Conservation (phyloP, 1,284 basidiomycete genomes). For the Boletus semigastroideus region DNA sequence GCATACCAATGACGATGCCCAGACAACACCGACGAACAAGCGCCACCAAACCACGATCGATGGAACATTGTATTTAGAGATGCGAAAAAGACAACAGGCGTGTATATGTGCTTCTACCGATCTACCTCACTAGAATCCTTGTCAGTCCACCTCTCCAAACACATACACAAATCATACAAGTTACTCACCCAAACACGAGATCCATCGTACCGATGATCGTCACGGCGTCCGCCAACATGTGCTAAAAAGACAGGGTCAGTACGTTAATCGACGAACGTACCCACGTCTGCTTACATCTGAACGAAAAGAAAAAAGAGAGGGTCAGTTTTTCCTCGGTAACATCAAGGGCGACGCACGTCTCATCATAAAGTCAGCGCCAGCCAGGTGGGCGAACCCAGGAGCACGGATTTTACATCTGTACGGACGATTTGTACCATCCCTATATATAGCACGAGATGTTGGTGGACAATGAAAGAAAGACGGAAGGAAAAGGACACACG, state of each 20-base stretch:
- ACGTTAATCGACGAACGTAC: constrained; percentile 19
- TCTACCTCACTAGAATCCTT: constrained; percentile 35
- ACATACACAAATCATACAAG: background rate
- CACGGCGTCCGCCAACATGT: constrained; percentile 90
- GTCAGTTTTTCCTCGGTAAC: background rate
- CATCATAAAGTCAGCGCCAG: constrained; percentile 94
- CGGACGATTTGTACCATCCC: constrained; percentile 88
- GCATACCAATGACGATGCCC: too few relatives aligned
- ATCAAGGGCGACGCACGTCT: constrained; percentile 54
- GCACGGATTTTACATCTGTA: constrained; percentile 95
- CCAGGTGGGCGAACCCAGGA: constrained; percentile 91
- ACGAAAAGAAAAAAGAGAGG: constrained; percentile 3
- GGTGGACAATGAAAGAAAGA: background rate
- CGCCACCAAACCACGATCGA: too few relatives aligned
- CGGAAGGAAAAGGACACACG: constrained; percentile 45
- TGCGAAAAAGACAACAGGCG: constrained; percentile 6
- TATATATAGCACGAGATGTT: constrained; percentile 26
- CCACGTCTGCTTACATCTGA: constrained; percentile 51
- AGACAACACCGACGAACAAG: too few relatives aligned
- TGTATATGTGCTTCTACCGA: constrained; percentile 28
- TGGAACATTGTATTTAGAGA: constrained; percentile 13
- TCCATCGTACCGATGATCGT: constrained; percentile 96
- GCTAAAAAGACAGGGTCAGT: constrained; percentile 47
- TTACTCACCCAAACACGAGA: constrained; percentile 79
- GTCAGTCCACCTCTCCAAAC: background rate